Conservation (phyloP, 352 stramenopile genomes). For the Plasmopara halstedii region DNA sequence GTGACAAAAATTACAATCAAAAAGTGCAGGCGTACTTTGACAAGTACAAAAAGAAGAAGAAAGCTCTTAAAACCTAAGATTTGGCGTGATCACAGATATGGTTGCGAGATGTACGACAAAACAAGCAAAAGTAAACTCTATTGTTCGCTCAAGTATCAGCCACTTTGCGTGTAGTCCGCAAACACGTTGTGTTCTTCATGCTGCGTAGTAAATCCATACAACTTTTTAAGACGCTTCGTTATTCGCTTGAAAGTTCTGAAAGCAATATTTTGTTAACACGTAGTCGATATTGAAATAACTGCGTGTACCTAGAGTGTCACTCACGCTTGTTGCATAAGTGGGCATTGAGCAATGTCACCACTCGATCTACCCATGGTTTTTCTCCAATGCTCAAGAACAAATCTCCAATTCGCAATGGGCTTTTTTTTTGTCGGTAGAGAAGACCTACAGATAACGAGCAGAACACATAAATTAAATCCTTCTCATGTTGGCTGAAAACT, state of each 20-base stretch:
- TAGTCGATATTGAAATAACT: too few relatives aligned
- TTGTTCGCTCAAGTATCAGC: too few relatives aligned
- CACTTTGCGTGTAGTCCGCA: too few relatives aligned
- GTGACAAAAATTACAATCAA: slow-evolving; percentile 96
- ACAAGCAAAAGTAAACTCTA: too few relatives aligned
- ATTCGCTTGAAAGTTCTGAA: slow-evolving; percentile 53
- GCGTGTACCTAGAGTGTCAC: neutral
- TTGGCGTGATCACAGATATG: slow-evolving; percentile 2
- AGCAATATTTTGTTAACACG: neutral
- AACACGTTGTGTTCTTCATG: slow-evolving; percentile 44
- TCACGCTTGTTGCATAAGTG: slow-evolving; percentile 33
- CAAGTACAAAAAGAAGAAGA: slow-evolving; percentile 95
- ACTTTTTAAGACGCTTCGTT: slow-evolving; percentile 42
- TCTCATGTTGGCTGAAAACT: neutral
- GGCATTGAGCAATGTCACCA: slow-evolving; percentile 11
- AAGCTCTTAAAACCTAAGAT: slow-evolving; percentile 84
- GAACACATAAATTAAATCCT: slow-evolving; percentile 3
- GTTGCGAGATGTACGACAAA: slow-evolving; percentile 3
- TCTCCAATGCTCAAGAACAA: slow-evolving; percentile 47
- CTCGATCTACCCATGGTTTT: slow-evolving; percentile 14
- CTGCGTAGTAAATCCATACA: slow-evolving; percentile 45
- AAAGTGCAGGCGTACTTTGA: slow-evolving; percentile 95
- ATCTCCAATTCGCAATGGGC: slow-evolving; percentile 63
- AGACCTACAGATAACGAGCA: slow-evolving; percentile 24
- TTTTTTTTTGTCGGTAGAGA: slow-evolving; percentile 47